Percentiles rank a stretch among this genome's conserved stretches.
Conservation (phyloP, 1,284 basidiomycete genomes). For the Serendipita sp. region DNA sequence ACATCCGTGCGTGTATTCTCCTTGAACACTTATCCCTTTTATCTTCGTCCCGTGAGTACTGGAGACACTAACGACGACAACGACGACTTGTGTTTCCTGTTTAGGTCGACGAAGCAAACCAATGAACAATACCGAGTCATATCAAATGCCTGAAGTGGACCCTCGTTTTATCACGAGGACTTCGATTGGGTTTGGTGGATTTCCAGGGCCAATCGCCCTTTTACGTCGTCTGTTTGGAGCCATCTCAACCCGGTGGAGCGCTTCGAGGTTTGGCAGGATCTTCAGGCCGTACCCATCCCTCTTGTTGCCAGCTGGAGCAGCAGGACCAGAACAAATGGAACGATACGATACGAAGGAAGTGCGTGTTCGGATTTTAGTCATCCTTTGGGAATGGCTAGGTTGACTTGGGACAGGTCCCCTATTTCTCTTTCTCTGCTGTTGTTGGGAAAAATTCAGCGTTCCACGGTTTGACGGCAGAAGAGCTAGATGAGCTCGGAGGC, state of each 20-base stretch:
- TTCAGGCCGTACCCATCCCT: neutral
- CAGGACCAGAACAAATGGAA: neutral
- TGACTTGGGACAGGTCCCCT: slow-evolving; percentile 39
- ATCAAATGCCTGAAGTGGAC: neutral
- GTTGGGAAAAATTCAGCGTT: slow-evolving; percentile 87
- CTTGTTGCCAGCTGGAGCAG: neutral
- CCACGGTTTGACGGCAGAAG: slow-evolving; percentile 60
- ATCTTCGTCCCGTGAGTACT: neutral
- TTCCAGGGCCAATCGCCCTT: slow-evolving; percentile 67
- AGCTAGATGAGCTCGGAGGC: slow-evolving; percentile 85
- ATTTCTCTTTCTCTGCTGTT: slow-evolving; percentile 73
- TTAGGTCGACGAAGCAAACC: neutral
- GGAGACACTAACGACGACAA: neutral
- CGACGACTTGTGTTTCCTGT: neutral
- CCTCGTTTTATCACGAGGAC: neutral
- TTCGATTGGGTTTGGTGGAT: slow-evolving; percentile 61
- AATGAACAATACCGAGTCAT: neutral
- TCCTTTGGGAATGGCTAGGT: neutral
- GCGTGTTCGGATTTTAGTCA: neutral
- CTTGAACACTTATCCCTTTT: neutral
- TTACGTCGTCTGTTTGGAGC: slow-evolving; percentile 31
- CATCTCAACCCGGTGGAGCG: slow-evolving; percentile 22
- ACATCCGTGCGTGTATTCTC: neutral
- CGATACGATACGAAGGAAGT: slow-evolving; percentile 16
- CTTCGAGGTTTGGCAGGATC: neutral